Evolutionary conservation across 2,329 filamentous ascomycete species (phyloP).

Genomic region (Chrysoporthe puriensis): DNA sequence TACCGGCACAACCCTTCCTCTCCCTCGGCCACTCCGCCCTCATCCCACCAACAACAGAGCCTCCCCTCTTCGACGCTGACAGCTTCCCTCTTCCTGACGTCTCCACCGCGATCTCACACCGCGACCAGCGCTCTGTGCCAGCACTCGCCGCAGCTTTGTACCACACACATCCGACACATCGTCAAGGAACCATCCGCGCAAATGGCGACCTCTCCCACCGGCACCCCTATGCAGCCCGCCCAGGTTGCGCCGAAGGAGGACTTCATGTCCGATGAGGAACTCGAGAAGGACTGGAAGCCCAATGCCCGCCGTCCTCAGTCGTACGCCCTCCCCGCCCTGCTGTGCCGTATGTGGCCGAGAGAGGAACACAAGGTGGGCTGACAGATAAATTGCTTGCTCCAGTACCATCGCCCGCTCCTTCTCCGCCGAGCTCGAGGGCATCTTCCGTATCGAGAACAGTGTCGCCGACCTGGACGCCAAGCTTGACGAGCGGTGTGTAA

Average conservation of each 20-base stretch:
- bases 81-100: background rate
- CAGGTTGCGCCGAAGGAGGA: slow-evolving; percentile 13
- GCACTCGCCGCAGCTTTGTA: slow-evolving; percentile 7
- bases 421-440: slow-evolving; percentile 81
- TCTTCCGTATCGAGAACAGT: slow-evolving; percentile 85
- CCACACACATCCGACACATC: slow-evolving; percentile 1
- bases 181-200: slow-evolving; percentile 17
- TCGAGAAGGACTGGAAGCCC: slow-evolving; percentile 80
- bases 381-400: slow-evolving; percentile 31
- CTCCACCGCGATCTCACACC: background rate
- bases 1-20: slow-evolving; percentile 1
- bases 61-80: background rate
- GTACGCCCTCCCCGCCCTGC: slow-evolving; percentile 65
- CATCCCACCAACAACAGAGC: slow-evolving; percentile 8
- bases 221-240: slow-evolving; percentile 20
- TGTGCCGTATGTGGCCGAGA: slow-evolving; percentile 35
- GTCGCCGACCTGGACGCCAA: slow-evolving; percentile 64
- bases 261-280: slow-evolving; percentile 64
- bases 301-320: slow-evolving; percentile 79
- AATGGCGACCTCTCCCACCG: slow-evolving; percentile 28
- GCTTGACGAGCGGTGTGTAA: slow-evolving; percentile 78
- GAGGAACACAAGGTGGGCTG: slow-evolving; percentile 19
- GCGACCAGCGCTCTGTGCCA: background rate
- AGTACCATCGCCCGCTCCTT: slow-evolving; percentile 89
- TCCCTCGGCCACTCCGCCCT: slow-evolving; percentile 12